Percentiles rank a stretch among this genome's conserved stretches.
Evolutionary conservation across 257 asterid genomes (phyloP).

Genomic region (Nicotiana benthamiana): DNA sequence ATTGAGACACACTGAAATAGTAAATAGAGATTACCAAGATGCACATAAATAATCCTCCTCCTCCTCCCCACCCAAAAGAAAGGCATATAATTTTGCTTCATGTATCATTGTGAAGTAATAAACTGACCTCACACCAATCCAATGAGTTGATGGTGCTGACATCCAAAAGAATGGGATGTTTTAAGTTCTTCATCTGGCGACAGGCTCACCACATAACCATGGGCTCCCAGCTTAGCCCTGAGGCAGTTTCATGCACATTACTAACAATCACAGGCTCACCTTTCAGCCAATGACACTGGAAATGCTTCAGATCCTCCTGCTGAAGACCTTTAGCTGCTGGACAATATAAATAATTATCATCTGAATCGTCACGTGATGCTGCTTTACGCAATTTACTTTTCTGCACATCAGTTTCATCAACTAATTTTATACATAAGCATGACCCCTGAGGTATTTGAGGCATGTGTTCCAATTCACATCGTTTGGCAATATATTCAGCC

Average conservation of each 20-base stretch:
- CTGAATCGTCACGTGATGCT: constrained; percentile 40
- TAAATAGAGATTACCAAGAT: neutral
- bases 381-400: constrained; percentile 34
- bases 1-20: neutral
- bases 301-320: constrained; percentile 51
- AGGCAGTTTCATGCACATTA: constrained; percentile 53
- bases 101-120: neutral
- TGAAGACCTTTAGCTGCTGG: constrained; percentile 52
- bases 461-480: constrained; percentile 9
- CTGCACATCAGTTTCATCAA: constrained; percentile 12
- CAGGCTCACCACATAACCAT: constrained; percentile 96
- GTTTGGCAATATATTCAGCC: constrained; percentile 30
- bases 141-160: constrained; percentile 66
- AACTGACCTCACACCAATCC: constrained; percentile 70
- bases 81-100: neutral
- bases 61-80: too few relatives aligned
- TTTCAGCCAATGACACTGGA: constrained; percentile 63
- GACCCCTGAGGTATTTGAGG: constrained; percentile 11
- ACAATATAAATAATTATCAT: constrained; percentile 53
- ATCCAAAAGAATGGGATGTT: constrained; percentile 32
- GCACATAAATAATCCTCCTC: too few relatives aligned
- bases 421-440: constrained; percentile 36
- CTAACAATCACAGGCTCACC: constrained; percentile 85
- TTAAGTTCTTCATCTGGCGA: constrained; percentile 42
- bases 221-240: constrained; percentile 93